Base-by-base conservation (phyloP, 23 red algal species). In the Gracilariopsis chorda region DNA sequence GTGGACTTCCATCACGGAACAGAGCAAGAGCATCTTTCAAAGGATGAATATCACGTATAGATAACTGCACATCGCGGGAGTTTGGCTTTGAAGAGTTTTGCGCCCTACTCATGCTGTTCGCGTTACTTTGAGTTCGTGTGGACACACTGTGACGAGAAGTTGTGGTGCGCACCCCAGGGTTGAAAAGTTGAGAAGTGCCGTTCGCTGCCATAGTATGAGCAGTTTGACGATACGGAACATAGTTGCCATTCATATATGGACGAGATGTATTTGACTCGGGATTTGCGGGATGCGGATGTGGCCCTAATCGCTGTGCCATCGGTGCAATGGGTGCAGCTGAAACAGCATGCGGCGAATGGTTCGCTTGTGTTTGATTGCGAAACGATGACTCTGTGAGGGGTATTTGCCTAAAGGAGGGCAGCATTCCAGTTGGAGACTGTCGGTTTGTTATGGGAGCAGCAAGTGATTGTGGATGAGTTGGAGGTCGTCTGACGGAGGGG, bases 11-110 rank as follows among this genome's bases (percentile, higher is more conserved):
- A 42, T 85, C 80, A 25, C 56, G 80, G 43, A 85, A 67, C 16
- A 85, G 58, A 21, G 41, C 80, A 21, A 85, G 57, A 3, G 80
- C 80, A 45, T 67, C 43, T 19, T 67, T 67, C 33, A 85, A 13
- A 17, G 80, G 80, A 20, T 69, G 56, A 47, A 85, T 85, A 49
- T 85, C 62, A 42, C 80, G 58, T 48, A 85, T 48, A 45, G 80
- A 35, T n/a, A 67, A 21, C 17, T 28, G 12, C 13, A 21, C 56
- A 24, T 67, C 56, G 12, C 48, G 77, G 11, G 48, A n/a, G n/a
- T n/a, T n/a, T n/a, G n/a, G n/a, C n/a, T n/a, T n/a, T n/a, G n/a
- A n/a, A n/a, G n/a, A n/a, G n/a, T n/a, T n/a, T n/a, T n/a, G n/a
- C n/a, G n/a, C n/a, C n/a, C n/a, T n/a, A n/a, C n/a, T n/a, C n/a